Percentiles rank a stretch among this genome's conserved stretches.
Evolutionary conservation across 1,139 yeast genomes (phyloP).

Genomic region (Yamadazyma friedrichii): DNA sequence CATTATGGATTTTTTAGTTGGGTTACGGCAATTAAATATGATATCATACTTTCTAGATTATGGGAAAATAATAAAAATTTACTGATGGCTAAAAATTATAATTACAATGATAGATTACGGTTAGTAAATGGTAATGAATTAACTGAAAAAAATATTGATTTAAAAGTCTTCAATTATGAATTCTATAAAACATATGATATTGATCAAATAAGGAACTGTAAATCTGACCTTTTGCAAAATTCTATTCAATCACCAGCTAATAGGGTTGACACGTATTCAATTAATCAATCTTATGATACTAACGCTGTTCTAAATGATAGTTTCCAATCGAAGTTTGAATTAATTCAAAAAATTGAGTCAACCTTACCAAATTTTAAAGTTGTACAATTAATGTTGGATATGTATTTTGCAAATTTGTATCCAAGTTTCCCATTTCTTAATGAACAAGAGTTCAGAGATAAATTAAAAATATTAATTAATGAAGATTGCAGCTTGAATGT

Average conservation of each 20-base stretch:
- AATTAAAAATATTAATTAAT: conserved; percentile 20
- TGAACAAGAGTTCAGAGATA: conserved; percentile 27
- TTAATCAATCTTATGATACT: not conserved
- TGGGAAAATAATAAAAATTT: conserved; percentile 13
- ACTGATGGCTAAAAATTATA: not conserved
- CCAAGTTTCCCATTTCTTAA: conserved; percentile 50
- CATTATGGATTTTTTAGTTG: conserved; percentile 37
- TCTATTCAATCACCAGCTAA: not conserved
- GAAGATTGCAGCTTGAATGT: conserved; percentile 8
- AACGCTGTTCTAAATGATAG: conserved; percentile 19
- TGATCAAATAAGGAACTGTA: not conserved
- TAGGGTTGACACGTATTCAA: conserved; percentile 21
- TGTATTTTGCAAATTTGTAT: conserved; percentile 44
- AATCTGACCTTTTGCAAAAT: not conserved
- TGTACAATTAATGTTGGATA: conserved; percentile 43
- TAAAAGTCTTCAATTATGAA: not conserved
- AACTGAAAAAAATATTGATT: not conserved
- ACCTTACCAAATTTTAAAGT: conserved; percentile 43
- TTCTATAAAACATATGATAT: not conserved
- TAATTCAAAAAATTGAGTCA: conserved; percentile 32
- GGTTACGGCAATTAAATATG: conserved; percentile 29
- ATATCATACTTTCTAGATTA: conserved; percentile 18
- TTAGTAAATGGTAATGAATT: not conserved
- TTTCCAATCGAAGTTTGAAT: conserved; percentile 27
- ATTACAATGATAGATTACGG: not conserved